phyloP scores from a whole-genome alignment of 2,329 filamentous ascomycete species.

The Trichoderma breve region DNA sequence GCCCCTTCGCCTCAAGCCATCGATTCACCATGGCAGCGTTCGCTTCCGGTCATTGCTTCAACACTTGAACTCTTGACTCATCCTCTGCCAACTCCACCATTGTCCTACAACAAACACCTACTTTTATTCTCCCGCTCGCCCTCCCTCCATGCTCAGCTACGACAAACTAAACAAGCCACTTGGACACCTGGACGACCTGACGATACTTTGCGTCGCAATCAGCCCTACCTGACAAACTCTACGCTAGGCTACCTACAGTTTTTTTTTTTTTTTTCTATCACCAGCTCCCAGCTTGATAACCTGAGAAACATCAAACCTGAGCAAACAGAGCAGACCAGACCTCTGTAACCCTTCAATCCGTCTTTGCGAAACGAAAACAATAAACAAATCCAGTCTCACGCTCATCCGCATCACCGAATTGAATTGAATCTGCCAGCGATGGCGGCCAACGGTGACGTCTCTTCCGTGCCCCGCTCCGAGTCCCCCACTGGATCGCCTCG shows the following conservation, averaged over 20 bases:
- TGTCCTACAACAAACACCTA: neutral
- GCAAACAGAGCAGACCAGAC: neutral
- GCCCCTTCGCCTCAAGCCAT: neutral
- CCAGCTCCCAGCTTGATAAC: neutral
- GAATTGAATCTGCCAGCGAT: constrained; percentile 22
- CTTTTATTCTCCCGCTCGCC: neutral
- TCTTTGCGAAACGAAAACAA: neutral
- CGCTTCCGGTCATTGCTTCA: neutral
- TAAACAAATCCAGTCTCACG: neutral
- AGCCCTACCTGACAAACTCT: neutral
- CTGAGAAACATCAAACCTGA: neutral
- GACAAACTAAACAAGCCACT: neutral
- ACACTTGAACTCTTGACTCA: neutral
- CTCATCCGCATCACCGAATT: neutral
- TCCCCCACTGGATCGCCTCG: constrained; percentile 62
- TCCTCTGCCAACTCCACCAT: neutral
- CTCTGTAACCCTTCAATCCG: neutral
- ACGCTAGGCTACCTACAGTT: neutral
- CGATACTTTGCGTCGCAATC: neutral
- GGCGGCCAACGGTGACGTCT: constrained; percentile 32
- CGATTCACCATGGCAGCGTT: neutral
- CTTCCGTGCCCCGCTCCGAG: constrained; percentile 35
- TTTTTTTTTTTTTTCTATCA: neutral
- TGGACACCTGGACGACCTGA: neutral
- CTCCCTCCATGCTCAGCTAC: neutral